These are phyloP conservation scores for Mortierella sp. DNA, from an alignment of 371 early-diverging fungal genomes.

Conservation along the genomic window DNA sequence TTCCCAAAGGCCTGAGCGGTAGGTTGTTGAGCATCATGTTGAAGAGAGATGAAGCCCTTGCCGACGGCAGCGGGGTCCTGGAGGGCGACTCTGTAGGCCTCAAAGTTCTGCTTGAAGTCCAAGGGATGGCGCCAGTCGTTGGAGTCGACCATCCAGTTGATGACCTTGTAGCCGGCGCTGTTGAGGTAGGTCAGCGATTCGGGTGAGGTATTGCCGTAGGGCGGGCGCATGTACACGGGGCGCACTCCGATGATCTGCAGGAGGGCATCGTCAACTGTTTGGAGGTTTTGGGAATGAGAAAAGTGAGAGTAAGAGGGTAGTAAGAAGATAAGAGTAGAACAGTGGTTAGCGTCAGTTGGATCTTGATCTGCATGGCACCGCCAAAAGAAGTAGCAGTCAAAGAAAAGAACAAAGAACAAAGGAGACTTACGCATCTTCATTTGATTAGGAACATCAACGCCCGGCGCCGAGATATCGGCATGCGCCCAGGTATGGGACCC, in stretches of 20 bases:
- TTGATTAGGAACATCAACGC: slow-evolving; percentile 24
- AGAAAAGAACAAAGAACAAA: background rate
- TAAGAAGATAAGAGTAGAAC: background rate
- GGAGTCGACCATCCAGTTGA: slow-evolving; percentile 54
- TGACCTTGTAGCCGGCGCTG: slow-evolving; percentile 57
- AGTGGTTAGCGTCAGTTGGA: background rate
- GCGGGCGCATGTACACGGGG: slow-evolving; percentile 64
- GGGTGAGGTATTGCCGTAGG: slow-evolving; percentile 73
- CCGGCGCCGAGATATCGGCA: slow-evolving; percentile 21
- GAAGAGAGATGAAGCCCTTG: slow-evolving; percentile 21
- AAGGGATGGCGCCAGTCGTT: slow-evolving; percentile 47
- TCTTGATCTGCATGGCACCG: background rate
- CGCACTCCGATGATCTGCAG: slow-evolving; percentile 59
- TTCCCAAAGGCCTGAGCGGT: slow-evolving; percentile 20
- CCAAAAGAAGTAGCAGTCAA: background rate
- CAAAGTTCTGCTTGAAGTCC: slow-evolving; percentile 6
- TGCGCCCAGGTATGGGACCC: slow-evolving; percentile 52
- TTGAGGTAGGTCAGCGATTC: slow-evolving; percentile 59
- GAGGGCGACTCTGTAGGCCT: slow-evolving; percentile 12
- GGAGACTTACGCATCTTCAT: slow-evolving; percentile 29
- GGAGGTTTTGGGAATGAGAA: background rate
- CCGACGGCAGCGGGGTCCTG: slow-evolving; percentile 15
- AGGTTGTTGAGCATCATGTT: slow-evolving; percentile 29
- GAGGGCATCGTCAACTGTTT: slow-evolving; percentile 21
- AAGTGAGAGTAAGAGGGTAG: background rate